phyloP scores from a whole-genome alignment of 768 basidiomycete species.

The Epithele typhae region DNA sequence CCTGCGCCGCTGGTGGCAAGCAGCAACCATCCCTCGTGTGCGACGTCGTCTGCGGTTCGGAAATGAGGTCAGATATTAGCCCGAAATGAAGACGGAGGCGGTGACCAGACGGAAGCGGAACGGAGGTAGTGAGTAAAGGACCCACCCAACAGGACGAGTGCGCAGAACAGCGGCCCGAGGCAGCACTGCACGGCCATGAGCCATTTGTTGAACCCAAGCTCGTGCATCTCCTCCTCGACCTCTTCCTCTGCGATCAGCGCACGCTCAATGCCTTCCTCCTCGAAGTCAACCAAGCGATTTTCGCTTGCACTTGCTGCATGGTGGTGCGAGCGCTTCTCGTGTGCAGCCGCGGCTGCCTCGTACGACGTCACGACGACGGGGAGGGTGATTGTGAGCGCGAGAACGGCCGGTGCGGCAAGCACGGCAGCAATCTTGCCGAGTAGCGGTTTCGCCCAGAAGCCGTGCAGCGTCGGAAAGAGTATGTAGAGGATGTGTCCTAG shows the following conservation, averaged over 20 bases:
- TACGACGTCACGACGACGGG: slow-evolving; percentile 81
- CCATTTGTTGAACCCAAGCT: slow-evolving; percentile 71
- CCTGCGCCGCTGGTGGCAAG: slow-evolving; percentile 55
- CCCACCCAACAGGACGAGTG: slow-evolving; percentile 73
- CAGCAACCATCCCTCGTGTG: slow-evolving; percentile 45
- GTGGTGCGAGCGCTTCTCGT: slow-evolving; percentile 33
- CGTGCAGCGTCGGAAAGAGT: slow-evolving; percentile 82
- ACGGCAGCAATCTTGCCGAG: slow-evolving; percentile 69
- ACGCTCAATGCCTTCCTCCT: slow-evolving; percentile 70
- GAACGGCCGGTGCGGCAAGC: slow-evolving; percentile 83
- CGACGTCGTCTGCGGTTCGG: slow-evolving; percentile 36
- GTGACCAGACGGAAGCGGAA: not conserved
- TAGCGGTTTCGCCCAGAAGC: slow-evolving; percentile 65
- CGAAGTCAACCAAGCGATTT: slow-evolving; percentile 58
- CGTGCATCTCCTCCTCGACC: slow-evolving; percentile 64
- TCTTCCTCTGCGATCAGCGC: slow-evolving; percentile 72
- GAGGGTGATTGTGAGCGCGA: slow-evolving; percentile 81
- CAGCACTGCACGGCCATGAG: slow-evolving; percentile 81
- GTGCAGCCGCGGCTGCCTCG: slow-evolving; percentile 23
- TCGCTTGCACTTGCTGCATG: slow-evolving; percentile 22
- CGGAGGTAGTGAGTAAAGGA: too few species aligned
- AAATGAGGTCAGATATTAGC: not conserved
- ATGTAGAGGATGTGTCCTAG: slow-evolving; percentile 48
- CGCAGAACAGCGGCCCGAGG: slow-evolving; percentile 76
- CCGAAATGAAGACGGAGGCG: not conserved